phyloP scores from a whole-genome alignment of 169 alveolate genomes.

The Plasmodium chabaudi region DNA sequence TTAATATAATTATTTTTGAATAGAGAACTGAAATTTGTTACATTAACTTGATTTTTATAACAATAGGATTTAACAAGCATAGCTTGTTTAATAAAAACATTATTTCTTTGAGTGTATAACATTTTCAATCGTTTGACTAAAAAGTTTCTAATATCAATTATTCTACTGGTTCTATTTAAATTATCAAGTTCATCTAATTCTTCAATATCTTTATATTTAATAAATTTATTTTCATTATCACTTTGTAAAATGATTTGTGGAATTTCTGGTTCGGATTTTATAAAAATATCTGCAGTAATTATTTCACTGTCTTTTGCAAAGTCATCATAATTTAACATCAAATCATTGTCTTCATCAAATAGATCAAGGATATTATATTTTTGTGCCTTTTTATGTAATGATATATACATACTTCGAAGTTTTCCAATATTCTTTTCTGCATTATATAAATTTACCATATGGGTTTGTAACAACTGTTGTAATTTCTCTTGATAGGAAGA shows the following conservation, averaged over 20 bases:
- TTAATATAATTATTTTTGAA: slow-evolving; percentile 1
- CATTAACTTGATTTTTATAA: slow-evolving; percentile 14
- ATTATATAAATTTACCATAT: slow-evolving; percentile 3
- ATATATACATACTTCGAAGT: slow-evolving; percentile 4
- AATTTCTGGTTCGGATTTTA: slow-evolving; percentile 14
- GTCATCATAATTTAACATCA: slow-evolving; percentile 13
- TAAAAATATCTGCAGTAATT: slow-evolving; percentile 38
- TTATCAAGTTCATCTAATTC: slow-evolving; percentile 33
- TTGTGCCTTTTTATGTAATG: slow-evolving; percentile 9
- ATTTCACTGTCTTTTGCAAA: slow-evolving; percentile 31
- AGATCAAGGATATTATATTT: background rate
- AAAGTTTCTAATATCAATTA: slow-evolving; percentile 18
- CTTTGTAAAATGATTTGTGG: background rate
- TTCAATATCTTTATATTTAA: background rate
- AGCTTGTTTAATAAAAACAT: slow-evolving; percentile 19
- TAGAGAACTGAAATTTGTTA: background rate
- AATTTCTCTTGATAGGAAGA: background rate
- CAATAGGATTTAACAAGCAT: slow-evolving; percentile 30
- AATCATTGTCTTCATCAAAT: slow-evolving; percentile 19
- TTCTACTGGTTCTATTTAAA: slow-evolving; percentile 3
- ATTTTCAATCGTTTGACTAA: slow-evolving; percentile 23
- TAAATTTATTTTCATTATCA: background rate
- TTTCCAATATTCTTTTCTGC: slow-evolving; percentile 8
- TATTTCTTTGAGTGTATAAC: slow-evolving; percentile 16
- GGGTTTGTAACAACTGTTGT: background rate